Evolutionary conservation across 306 rosid species (phyloP), one percentile per base, ranked within the genome.

Genomic region (Potentilla sterilis): DNA sequence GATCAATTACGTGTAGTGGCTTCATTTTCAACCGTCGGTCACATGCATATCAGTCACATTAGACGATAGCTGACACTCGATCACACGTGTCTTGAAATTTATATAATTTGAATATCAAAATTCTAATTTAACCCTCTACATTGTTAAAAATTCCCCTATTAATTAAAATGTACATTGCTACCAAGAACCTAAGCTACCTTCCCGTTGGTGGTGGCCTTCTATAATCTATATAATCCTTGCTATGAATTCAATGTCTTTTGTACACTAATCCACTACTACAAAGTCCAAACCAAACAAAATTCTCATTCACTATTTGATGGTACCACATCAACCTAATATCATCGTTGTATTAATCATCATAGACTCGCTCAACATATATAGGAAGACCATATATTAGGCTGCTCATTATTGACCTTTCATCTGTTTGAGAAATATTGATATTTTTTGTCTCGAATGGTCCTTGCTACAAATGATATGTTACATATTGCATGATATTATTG

Each of bases 321-420:
- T 32, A 48, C 43, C 43, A 69, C 75, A 34, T 35, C 47, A n/a
- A 59, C 9, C 21, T 34, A 35, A 69, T 49, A 9, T 35, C 63
- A 37, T 37, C 64, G 75, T 12, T 35, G 54, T 34, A 16, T 18
- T 32, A 21, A 49, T 9, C 16, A 28, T 58, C 37, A 4, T 58
- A 58, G 64, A 24, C 18, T 58, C 63, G 10, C 59, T 51, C 57
- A 51, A 54, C 15, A 57, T 22, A 5, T 32, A 32, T 14, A 5
- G 67, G 67, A 24, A 61, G 67, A 38, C 41, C 67, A 6, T 61
- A 32, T 13, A 61, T 61, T 61, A 61, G 42, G 67, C n/a, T 61
- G 42, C 67, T 28, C 67, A 61, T 32, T 61, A 61, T 61, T 61
- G 67, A 61, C 67, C 67, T 61, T 61, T 61, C 67, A 61, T 41